Evolutionary conservation across 2,329 filamentous ascomycete species (phyloP), one percentile per base, ranked within the genome.

Genomic region (Colletotrichum endophyticum): DNA sequence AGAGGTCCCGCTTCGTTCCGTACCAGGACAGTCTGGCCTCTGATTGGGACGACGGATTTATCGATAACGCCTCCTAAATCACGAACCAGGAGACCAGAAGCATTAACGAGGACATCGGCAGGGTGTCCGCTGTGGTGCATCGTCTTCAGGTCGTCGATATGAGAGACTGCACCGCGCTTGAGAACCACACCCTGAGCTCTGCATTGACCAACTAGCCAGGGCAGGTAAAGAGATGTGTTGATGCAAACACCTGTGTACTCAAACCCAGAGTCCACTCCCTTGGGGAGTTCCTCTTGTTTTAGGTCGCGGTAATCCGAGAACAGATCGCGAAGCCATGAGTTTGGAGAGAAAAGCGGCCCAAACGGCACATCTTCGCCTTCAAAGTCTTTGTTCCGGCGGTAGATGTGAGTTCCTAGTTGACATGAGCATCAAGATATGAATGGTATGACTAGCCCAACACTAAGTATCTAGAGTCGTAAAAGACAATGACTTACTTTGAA

Each of bases 21-120:
- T 25, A 98, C 95, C 0, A 98, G 84, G 0, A 98, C 94, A 19
- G 95, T 92, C 81, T 95, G 94, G 15, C 94, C 94, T n/a, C 94
- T 89, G 1, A 88, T 92, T 3, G 94, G 93, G 74, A 90, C 89
- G 30, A 95, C 87, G n/a, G 87, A 90, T 73, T 85, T 85, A 79
- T 95, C 94, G 81, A 89, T 87, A 0, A 95, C 93, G 25, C 94
- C 94, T 6, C 92, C 93, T 1, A 95, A 88, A 61, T 88, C 92
- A 19, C 86, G 87, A 1, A 93, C 91, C 2, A 89, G 87, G 3
- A 95, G 86, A 0, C 94, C 94, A 0, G 94, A 94, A 81, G 92
- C 94, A 81, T 95, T 95, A 67, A 95, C 86, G 2, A 95, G 86
- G 4, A 95, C 79, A 78, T 93, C 89, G 6, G 92, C 92, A 19